Evolutionary conservation across 495 filamentous ascomycete genomes (phyloP), one percentile per base, ranked within the genome.

Genomic region (Penicillium nucicola): DNA sequence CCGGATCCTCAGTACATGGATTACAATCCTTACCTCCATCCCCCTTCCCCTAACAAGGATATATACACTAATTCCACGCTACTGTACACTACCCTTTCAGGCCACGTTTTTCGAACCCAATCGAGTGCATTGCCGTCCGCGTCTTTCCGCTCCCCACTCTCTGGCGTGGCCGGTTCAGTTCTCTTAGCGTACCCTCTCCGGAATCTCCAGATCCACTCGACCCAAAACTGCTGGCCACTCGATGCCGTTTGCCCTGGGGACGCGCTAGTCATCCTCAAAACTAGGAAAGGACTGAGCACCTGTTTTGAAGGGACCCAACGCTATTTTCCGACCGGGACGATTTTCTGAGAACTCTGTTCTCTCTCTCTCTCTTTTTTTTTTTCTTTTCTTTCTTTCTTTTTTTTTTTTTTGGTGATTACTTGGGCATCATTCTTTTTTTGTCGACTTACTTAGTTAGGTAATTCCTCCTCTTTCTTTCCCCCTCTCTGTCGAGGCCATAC

Each of bases 51-150:
- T 9, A 9, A 28, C 25, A 28, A 28, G 25, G 2, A 1, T 28
- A 28, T 28, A 28, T 28, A 28, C 25, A 28, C 25, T 57, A 23
- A 31, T 31, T 41, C 35, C 44, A 48, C 45, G 23, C 20, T 48
- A 13, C 18, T 31, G 22, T 39, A 45, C 38, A 46, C 55, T 55
- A 41, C 40, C 39, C 42, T 38, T 54, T 64, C 37, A 48, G 46
- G 67, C 69, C 69, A 72, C 69, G 69, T 72, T 72, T 70, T 68
- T 60, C 38, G 57, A 61, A 61, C 55, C 65, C 61, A 64, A 65
- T 67, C 65, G 69, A 66, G 43, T 70, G 66, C 68, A 70, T 69
- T 71, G 57, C 65, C 64, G 68, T 68, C 66, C 67, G 67, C 62
- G 53, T 67, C 62, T 68, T 69, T 70, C 69, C 67, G 69, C 41